Base-by-base conservation (phyloP, 2,329 filamentous ascomycete species). In the Sporothrix sp. region DNA sequence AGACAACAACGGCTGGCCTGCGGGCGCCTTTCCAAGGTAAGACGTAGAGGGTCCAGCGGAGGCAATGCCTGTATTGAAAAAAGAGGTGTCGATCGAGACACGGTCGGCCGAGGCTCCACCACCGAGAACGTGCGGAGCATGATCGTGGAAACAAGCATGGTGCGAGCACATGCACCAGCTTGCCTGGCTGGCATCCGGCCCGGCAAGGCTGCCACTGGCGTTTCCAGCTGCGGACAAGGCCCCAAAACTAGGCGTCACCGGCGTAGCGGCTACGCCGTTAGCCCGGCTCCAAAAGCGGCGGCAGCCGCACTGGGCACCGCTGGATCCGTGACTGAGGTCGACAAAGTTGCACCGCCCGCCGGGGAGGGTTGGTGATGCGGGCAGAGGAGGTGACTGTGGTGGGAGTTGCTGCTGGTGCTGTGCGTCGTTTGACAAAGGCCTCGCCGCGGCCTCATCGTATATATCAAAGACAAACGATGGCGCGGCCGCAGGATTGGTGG, bases 141-240 rank as follows among this genome's bases (percentile, higher is more conserved):
- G 70, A 61, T 80, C 77, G 54, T 81, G 78, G 54, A 71, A 81
- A 61, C 78, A 81, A 48, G 78, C 78, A 62, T 81, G 78, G 57
- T 81, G 78, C 48, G 73, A 74, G 59, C 78, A 81, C 77, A 81
- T 80, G 65, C 78, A 81, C 69, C 71, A 78, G 53, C 67, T 66
- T 25, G 67, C 59, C 58, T 78, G 44, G 33, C 44, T 47, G 44
- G 33, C 33, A 30, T 47, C 44, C 44, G 37, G 21, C 28, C 33
- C 44, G 21, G 33, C 32, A 47, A 27, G 44, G 23, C 44, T 38
- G 36, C 33, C 33, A n/a, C 28, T 30, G 32, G 35, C 10, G 6
- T 28, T 5, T 10, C 25, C 60, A 62, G 11, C 60, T 58, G 54
- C 55, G 13, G 4, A 23, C 8, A 10, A 42, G 14, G 32, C 16